Evolutionary conservation across 805 yeast species (phyloP), one percentile per base, ranked within the genome.

Genomic region (Cyberlindnera lachancei): DNA sequence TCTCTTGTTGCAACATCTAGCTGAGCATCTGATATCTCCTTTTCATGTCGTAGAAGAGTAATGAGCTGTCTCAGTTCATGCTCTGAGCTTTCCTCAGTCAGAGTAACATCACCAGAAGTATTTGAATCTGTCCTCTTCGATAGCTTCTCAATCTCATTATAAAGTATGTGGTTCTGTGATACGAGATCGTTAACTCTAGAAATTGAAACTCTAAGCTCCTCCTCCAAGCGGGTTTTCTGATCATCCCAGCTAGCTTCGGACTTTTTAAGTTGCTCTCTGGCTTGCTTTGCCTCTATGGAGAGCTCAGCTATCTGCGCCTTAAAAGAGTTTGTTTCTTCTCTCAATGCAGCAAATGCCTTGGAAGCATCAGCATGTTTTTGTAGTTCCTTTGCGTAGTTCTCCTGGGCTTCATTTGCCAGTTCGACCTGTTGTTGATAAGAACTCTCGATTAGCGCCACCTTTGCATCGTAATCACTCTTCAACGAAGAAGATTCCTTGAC

Each of bases 1-100:
- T 82, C 92, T 36, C 75, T 72, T 9, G 57, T 51, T 4, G 69
- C 55, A 23, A 63, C 58, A 28, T 70, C 73, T 19, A 75, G 59
- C 44, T 77, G 81, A 7, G 75, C 68, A 29, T 75, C 79, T 1
- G 77, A 64, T 5, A 78, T 63, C 40, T 86, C 94, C 46, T 79
- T 81, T 43, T 84, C 94, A 39, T 79, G 74, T 28, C 88, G 77
- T 36, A 86, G 59, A 45, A 70, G 77, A 2, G 66, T 51, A 22
- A 86, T 58, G 18, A 85, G 66, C 40, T 78, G 77, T 25, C 66
- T 63, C 41, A 68, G 48, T 31, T 63, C 68, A 29, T 48, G 46
- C 17, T 32, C 28, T 8, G 44, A 28, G 25, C 47, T 54, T 14
- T 41, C 41, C 13, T 36, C 44, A 25, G 25, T 22, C 20, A 4